A percentile compares a stretch with the other conserved stretches of the same genome.
Evolutionary conservation across 1,284 basidiomycete species (phyloP).

Genomic region (Puccinia brachypodii): DNA sequence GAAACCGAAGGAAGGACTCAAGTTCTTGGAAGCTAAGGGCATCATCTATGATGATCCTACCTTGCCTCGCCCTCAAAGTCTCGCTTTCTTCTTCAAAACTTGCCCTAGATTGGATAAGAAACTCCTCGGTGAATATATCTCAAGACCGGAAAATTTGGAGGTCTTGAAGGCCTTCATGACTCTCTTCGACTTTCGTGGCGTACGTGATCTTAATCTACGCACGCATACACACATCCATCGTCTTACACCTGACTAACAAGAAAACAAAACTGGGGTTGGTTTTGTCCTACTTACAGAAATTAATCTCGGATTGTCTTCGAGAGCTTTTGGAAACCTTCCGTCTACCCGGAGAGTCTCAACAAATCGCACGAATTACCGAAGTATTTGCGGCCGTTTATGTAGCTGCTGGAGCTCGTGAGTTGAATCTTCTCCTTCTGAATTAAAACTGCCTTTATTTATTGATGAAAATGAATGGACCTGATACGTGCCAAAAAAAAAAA

Average conservation of each 20-base stretch:
- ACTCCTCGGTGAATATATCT: constrained; percentile 88
- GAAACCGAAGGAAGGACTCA: constrained; percentile 92
- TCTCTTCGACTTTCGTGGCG: constrained; percentile 84
- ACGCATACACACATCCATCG: neutral
- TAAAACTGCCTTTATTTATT: constrained; percentile 4
- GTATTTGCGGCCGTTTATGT: constrained; percentile 91
- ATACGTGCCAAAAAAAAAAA: neutral
- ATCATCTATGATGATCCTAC: constrained; percentile 64
- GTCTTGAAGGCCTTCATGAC: constrained; percentile 83
- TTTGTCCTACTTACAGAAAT: constrained; percentile 66
- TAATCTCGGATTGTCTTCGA: constrained; percentile 89
- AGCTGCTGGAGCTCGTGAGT: constrained; percentile 72
- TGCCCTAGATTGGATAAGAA: constrained; percentile 88
- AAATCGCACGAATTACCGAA: constrained; percentile 91
- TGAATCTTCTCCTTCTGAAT: neutral
- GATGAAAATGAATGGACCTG: neutral
- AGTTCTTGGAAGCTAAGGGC: constrained; percentile 82
- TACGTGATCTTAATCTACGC: constrained; percentile 59
- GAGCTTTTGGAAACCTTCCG: constrained; percentile 92
- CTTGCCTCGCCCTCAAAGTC: constrained; percentile 66
- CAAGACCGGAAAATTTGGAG: constrained; percentile 80
- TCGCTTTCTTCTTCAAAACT: constrained; percentile 79
- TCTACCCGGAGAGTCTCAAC: constrained; percentile 91
- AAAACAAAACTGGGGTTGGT: neutral
- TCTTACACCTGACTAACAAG: neutral